These are phyloP conservation scores for Fusarium subtropicale DNA, from an alignment of 2,329 filamentous ascomycete genomes.

Conservation along the genomic window DNA sequence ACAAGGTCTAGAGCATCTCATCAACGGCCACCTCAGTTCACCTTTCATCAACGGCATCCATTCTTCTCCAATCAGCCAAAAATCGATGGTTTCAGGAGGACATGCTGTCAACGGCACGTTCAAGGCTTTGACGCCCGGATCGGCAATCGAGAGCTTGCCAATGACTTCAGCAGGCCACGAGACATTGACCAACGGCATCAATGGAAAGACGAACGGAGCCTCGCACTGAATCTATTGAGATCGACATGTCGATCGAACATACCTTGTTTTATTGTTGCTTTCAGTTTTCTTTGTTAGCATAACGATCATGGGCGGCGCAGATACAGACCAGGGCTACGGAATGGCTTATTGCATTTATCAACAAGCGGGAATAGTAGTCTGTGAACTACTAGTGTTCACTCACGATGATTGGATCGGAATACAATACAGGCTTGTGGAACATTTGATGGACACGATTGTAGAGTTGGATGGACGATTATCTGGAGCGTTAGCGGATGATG, in stretches of 20 bases:
- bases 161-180: conserved; percentile 38
- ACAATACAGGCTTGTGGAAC: conserved; percentile 26
- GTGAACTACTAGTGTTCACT: conserved; percentile 16
- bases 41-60: conserved; percentile 61
- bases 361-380: conserved; percentile 27
- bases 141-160: conserved; percentile 35
- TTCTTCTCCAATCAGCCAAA: conserved; percentile 59
- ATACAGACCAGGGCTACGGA: conserved; percentile 36
- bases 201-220: conserved; percentile 42
- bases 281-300: conserved; percentile 46
- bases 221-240: conserved; percentile 23
- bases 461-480: conserved; percentile 41
- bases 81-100: conserved; percentile 44
- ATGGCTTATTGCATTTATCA: conserved; percentile 39
- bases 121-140: conserved; percentile 36
- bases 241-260: conserved; percentile 14
- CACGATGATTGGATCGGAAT: conserved; percentile 40
- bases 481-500: conserved; percentile 22
- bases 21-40: conserved; percentile 60
- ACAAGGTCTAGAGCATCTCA: conserved; percentile 67
- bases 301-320: conserved; percentile 47
- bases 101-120: conserved; percentile 50
- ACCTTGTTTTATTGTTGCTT: conserved; percentile 40
- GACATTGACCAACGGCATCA: conserved; percentile 48
- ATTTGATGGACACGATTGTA: conserved; percentile 22